phyloP scores from a whole-genome alignment of 495 filamentous ascomycete species.

The Friedmanniomyces endolithicus region DNA sequence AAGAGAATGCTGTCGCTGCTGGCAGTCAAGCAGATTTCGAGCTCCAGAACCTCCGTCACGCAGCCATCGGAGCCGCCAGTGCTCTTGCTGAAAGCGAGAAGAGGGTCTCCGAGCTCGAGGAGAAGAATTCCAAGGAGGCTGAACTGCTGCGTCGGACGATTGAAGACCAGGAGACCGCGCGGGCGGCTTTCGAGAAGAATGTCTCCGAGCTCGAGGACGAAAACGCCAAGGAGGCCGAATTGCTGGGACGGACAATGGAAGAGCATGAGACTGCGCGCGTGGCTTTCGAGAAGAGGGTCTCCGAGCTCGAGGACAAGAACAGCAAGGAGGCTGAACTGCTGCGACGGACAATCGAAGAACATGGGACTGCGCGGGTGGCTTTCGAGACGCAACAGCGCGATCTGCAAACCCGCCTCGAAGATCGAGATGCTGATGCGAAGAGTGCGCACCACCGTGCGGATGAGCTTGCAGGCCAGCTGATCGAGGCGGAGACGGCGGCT shows the following conservation, averaged over 20 bases:
- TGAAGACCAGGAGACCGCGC: neutral
- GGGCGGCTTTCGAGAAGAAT: neutral
- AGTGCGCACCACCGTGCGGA: neutral
- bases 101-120: neutral
- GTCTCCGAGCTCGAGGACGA: neutral
- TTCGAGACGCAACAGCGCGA: neutral
- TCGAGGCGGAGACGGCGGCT: slow-evolving; percentile 6
- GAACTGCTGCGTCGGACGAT: neutral
- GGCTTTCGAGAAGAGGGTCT: neutral
- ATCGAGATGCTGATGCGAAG: neutral
- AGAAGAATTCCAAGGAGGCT: neutral
- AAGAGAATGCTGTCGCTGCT: neutral
- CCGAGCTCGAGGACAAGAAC: neutral
- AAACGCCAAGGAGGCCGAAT: neutral
- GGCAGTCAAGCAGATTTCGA: neutral
- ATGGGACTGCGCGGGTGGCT: neutral
- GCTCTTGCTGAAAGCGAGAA: neutral
- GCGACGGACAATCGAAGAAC: neutral
- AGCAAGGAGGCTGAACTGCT: neutral
- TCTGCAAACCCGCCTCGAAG: neutral
- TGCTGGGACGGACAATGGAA: neutral
- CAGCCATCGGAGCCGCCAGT: neutral
- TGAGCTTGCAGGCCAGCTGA: slow-evolving; percentile 6
- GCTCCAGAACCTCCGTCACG: neutral
- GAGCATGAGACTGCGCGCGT: neutral